These are phyloP conservation scores for Paecilomyces formosus DNA, from an alignment of 2,329 filamentous ascomycete genomes.

Conservation along the genomic window DNA sequence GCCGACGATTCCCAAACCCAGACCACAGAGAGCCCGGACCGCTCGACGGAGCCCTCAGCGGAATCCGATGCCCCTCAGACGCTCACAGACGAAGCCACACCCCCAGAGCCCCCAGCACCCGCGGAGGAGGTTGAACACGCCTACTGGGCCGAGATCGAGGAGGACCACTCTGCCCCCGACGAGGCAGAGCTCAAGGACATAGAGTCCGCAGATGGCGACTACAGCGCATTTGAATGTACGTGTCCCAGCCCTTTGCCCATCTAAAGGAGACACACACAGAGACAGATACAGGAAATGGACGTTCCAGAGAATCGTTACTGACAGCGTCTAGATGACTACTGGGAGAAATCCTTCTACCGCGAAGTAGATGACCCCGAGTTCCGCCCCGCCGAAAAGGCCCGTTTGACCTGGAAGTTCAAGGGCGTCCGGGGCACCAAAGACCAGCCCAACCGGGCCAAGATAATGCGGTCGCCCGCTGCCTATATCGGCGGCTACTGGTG, in stretches of 20 bases:
- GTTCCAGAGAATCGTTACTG: conserved; percentile 1
- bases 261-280: neutral
- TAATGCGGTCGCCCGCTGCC: conserved; percentile 52
- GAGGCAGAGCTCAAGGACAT: conserved; percentile 54
- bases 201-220: conserved; percentile 40
- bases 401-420: conserved; percentile 53
- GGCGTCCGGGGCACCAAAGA: conserved; percentile 55
- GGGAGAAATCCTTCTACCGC: conserved; percentile 51
- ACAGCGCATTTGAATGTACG: conserved; percentile 49
- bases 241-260: neutral
- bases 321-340: conserved; percentile 41
- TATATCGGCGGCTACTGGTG: conserved; percentile 54
- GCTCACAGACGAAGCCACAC: conserved; percentile 7
- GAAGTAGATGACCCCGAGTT: conserved; percentile 53
- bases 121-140: conserved; percentile 27
- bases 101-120: conserved; percentile 9
- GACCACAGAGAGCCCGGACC: neutral
- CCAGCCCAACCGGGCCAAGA: conserved; percentile 49
- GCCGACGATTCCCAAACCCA: conserved; percentile 7
- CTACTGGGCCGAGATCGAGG: conserved; percentile 48
- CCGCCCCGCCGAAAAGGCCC: conserved; percentile 44
- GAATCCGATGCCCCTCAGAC: neutral
- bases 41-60: neutral
- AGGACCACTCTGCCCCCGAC: conserved; percentile 50
- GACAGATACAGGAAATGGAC: neutral